A percentile compares a stretch with the other conserved stretches of the same genome.
phyloP scores from a whole-genome alignment of 2,329 filamentous ascomycete genomes.

The Pseudocercospora macadamiae region DNA sequence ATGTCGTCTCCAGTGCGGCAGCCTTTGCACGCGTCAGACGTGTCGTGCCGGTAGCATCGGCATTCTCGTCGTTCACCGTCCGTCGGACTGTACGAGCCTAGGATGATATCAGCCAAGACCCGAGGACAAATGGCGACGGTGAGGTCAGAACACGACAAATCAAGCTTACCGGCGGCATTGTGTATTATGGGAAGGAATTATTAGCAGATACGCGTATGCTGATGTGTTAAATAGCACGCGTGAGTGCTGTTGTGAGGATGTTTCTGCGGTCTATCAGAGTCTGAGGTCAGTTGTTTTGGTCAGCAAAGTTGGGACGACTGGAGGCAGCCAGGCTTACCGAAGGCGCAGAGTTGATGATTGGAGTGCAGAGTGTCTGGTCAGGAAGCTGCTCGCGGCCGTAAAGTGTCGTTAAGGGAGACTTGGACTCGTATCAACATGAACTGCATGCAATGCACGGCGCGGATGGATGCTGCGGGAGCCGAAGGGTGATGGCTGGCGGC shows the following conservation, averaged over 20 bases:
- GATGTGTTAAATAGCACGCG: conserved; percentile 21
- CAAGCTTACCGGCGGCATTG: conserved; percentile 43
- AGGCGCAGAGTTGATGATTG: conserved; percentile 21
- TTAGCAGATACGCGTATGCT: conserved; percentile 22
- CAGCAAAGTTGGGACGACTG: conserved; percentile 7
- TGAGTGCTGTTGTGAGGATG: conserved; percentile 25
- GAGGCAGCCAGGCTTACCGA: conserved; percentile 22
- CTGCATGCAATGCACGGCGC: conserved; percentile 33
- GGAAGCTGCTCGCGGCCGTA: conserved; percentile 28
- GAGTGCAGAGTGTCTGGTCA: conserved; percentile 25
- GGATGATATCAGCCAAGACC: conserved; percentile 45
- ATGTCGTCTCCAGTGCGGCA: conserved; percentile 61
- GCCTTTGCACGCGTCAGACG: conserved; percentile 93
- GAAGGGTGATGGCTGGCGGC: conserved; percentile 22
- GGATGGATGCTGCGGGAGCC: conserved; percentile 17
- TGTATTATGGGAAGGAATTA: conserved; percentile 25
- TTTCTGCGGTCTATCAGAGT: conserved; percentile 30
- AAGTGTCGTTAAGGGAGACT: conserved; percentile 28
- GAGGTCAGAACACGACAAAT: conserved; percentile 4
- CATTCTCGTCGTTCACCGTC: conserved; percentile 86
- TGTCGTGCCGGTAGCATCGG: conserved; percentile 68
- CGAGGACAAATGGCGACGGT: conserved; percentile 8
- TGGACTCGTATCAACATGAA: conserved; percentile 35
- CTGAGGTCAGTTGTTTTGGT: conserved; percentile 33
- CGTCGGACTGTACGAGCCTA: conserved; percentile 75